Evolutionary conservation across 306 rosid genomes (phyloP).

Genomic region (Lotus japonicus): DNA sequence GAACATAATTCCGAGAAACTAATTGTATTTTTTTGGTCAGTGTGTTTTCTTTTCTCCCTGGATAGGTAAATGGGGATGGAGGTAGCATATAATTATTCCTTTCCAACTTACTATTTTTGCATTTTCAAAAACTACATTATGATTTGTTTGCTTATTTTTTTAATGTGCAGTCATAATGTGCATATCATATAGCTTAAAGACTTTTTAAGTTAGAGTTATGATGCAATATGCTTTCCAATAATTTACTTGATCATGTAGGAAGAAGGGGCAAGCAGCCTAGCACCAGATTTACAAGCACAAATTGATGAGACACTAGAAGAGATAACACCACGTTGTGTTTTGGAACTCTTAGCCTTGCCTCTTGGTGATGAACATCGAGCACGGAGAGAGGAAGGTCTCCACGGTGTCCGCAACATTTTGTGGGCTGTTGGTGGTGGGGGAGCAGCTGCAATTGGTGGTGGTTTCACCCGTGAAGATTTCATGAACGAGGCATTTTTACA

Average conservation of each 20-base stretch:
- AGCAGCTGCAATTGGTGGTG: slow-evolving; percentile 91
- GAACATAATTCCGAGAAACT: too few species aligned
- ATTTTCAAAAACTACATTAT: not conserved
- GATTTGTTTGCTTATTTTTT: too few species aligned
- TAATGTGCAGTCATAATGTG: not conserved
- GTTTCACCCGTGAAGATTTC: slow-evolving; percentile 84
- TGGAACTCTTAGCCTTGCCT: slow-evolving; percentile 86
- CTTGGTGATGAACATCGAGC: slow-evolving; percentile 49
- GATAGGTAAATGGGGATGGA: too few species aligned
- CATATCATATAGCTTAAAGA: not conserved
- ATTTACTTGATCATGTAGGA: slow-evolving; percentile 49
- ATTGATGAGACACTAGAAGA: slow-evolving; percentile 96
- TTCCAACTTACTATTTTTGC: not conserved
- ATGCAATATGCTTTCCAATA: slow-evolving; percentile 12
- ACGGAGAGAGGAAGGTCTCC: slow-evolving; percentile 84
- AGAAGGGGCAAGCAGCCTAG: slow-evolving; percentile 95
- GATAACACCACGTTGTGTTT: slow-evolving; percentile 82
- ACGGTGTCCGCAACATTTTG: slow-evolving; percentile 81
- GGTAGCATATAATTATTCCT: not conserved
- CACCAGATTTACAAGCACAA: slow-evolving; percentile 87
- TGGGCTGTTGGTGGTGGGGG: slow-evolving; percentile 99
- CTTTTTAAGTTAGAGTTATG: not conserved
- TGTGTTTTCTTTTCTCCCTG: too few species aligned
- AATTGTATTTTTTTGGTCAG: too few species aligned
- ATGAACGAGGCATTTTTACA: slow-evolving; percentile 75